Evolutionary conservation across 768 basidiomycete genomes (phyloP).

Genomic region (Cystobasidium ongulense): DNA sequence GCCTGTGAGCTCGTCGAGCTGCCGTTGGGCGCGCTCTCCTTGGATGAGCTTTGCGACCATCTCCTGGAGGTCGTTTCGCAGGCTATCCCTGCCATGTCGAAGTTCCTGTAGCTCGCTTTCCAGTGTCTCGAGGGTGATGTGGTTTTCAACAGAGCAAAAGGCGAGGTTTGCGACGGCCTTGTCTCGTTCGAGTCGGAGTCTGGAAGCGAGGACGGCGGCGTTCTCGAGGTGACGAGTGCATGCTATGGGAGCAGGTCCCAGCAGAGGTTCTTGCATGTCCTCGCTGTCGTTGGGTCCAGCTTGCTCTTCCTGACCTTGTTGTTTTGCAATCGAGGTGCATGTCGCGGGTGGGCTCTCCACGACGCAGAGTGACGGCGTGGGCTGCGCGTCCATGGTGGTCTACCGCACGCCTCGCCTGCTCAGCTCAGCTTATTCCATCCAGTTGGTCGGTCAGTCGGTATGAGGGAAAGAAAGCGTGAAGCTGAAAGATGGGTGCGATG

Average conservation of each 20-base stretch:
- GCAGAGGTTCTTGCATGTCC: neutral
- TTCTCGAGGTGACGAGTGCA: neutral
- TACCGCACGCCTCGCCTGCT: no score
- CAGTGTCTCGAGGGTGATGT: neutral
- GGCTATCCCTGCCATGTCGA: neutral
- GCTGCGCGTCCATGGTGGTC: no score
- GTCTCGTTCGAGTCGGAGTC: slow-evolving; percentile 16
- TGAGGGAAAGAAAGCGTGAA: no score
- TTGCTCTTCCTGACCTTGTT: neutral
- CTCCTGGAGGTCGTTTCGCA: neutral
- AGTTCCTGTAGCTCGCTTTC: slow-evolving; percentile 3
- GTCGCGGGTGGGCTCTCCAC: no score
- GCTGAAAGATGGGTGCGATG: no score
- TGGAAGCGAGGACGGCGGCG: neutral
- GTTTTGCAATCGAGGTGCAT: no score
- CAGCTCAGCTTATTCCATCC: no score
- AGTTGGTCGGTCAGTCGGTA: no score
- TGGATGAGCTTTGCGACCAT: neutral
- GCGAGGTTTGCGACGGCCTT: neutral
- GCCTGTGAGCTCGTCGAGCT: neutral
- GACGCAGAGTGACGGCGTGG: no score
- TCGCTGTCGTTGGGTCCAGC: neutral
- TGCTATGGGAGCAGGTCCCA: no score
- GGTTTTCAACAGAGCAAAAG: slow-evolving; percentile 4
- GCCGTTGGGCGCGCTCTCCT: neutral